Evolutionary conservation across 441 rosid species (phyloP).

Genomic region (Raphanus hybrid): DNA sequence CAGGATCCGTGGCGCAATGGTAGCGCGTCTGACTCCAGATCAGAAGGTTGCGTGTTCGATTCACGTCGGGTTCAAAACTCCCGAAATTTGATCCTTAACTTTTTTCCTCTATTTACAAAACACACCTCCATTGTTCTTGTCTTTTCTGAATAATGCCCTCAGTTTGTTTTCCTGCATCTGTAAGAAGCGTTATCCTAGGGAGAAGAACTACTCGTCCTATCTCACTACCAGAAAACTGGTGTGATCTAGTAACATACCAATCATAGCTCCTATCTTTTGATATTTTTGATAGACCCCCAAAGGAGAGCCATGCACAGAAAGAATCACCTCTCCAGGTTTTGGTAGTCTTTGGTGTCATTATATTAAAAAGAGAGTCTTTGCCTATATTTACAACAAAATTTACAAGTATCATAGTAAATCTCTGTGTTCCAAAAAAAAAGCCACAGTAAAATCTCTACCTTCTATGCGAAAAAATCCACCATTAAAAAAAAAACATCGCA

Average conservation of each 20-base stretch:
- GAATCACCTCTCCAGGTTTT: slow-evolving; percentile 85
- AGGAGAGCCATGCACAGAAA: slow-evolving; percentile 84
- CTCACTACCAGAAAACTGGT: not conserved
- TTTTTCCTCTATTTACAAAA: slow-evolving; percentile 9
- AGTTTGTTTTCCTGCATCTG: not conserved
- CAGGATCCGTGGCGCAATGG: slow-evolving; percentile 99
- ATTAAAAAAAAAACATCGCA: not conserved
- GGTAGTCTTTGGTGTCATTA: slow-evolving; percentile 86
- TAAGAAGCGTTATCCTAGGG: slow-evolving; percentile 11
- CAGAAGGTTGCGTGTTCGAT: slow-evolving; percentile 99
- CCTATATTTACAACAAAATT: slow-evolving; percentile 47
- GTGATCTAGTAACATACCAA: slow-evolving; percentile 52
- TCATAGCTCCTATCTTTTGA: slow-evolving; percentile 80
- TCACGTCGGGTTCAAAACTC: slow-evolving; percentile 79
- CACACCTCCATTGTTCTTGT: not conserved
- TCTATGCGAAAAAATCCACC: not conserved
- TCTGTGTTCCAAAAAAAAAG: too few species aligned
- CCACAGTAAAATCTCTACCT: not conserved
- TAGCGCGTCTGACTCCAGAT: slow-evolving; percentile 99
- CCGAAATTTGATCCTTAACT: not conserved
- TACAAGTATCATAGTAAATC: not conserved
- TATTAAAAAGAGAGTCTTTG: slow-evolving; percentile 65
- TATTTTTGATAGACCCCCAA: slow-evolving; percentile 83
- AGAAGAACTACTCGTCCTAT: not conserved
- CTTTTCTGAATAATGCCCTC: not conserved